Base-by-base conservation (phyloP, 108 stramenopile species). In the Nitzschia sp. region DNA sequence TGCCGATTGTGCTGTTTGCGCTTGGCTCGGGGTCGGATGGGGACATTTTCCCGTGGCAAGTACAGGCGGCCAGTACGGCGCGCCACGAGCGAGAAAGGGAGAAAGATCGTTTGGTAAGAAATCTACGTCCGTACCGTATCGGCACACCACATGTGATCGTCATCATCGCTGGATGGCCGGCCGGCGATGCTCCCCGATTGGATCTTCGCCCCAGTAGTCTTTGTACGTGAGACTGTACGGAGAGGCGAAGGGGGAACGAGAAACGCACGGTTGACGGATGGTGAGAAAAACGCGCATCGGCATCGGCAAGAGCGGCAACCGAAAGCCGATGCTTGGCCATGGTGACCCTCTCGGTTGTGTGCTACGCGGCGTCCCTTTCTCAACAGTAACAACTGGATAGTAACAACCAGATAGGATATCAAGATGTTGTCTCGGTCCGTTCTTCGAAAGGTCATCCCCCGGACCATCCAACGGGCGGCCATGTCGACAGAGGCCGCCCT, bases 401-500 rank as follows among this genome's bases (percentile, higher is more conserved):
- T 13, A n/a, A n/a, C n/a, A n/a, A n/a, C n/a, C n/a, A n/a, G n/a
- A n/a, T n/a, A n/a, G n/a, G n/a, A n/a, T 19, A 8, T 21, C 21
- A 51, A 51, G 49, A 78, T 78, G 78, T 60, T 79, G 63, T 79
- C 72, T 45, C 66, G 78, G 69, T 33, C 68, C 34, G 42, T 74
- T 51, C 66, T 64, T 19, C 48, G 54, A 48, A 71, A 63, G 53
- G 26, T 80, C 60, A 21, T 75, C 19, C 69, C 76, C 28, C 72
- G 76, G 57, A 48, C 71, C 54, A 17, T 65, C 19, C 71, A 75
- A 15, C 27, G 71, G 33, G 66, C 71, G 24, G 42, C 49, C 62
- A 57, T 85, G 59, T 72, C 70, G 61, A 75, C 76, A 9, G 84
- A 85, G 62, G 76, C 79, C 19, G 21, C 64, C 6, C 65, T 64